Evolutionary conservation across 805 yeast species (phyloP).

Genomic region (Candida adriatica): DNA sequence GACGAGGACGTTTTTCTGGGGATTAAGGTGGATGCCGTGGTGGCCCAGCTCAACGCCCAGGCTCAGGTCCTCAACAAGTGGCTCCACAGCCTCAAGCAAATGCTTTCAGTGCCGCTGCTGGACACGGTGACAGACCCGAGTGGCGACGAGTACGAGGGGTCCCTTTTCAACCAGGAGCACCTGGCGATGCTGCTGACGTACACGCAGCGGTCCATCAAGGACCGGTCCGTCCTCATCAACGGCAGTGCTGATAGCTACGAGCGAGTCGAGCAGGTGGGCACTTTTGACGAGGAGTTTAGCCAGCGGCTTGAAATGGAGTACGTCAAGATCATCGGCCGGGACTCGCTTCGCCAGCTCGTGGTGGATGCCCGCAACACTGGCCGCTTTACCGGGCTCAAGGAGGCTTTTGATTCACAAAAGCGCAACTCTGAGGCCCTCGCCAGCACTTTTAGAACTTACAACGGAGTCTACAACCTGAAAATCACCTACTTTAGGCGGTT

Average conservation of each 20-base stretch:
- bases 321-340: not conserved
- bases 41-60: conserved; percentile 42
- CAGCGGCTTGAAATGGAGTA: conserved; percentile 8
- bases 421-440: conserved; percentile 21
- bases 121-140: conserved; percentile 35
- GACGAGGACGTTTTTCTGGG: conserved; percentile 12
- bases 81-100: conserved; percentile 35
- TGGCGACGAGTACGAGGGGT: conserved; percentile 63
- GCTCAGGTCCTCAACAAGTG: conserved; percentile 44
- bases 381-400: conserved; percentile 16
- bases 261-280: conserved; percentile 3
- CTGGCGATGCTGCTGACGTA: conserved; percentile 53
- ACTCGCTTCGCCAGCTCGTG: conserved; percentile 12
- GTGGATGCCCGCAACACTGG: conserved; percentile 9
- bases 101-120: conserved; percentile 45
- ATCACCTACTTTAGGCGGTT: conserved; percentile 77
- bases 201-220: conserved; percentile 39
- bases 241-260: conserved; percentile 9
- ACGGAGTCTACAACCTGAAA: conserved; percentile 70
- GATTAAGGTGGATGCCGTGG: conserved; percentile 10
- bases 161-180: conserved; percentile 69
- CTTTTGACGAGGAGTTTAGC: conserved; percentile 8
- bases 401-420: conserved; percentile 27
- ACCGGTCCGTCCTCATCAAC: conserved; percentile 32
- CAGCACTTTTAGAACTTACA: conserved; percentile 44